Evolutionary conservation across 805 yeast species (phyloP).

Genomic region (Brettanomyces sp.): DNA sequence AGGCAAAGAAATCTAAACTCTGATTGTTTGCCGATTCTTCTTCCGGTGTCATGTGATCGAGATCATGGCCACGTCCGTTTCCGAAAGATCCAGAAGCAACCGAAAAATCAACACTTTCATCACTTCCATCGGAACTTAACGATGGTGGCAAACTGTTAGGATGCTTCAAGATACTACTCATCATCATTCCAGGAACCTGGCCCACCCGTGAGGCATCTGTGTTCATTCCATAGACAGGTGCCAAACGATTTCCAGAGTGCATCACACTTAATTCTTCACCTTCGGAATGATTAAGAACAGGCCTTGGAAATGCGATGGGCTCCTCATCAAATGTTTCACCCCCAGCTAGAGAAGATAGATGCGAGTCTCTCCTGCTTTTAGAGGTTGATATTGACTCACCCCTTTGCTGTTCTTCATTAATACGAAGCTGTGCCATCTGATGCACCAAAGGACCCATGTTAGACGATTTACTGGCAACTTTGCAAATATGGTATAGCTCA

Average conservation of each 20-base stretch:
- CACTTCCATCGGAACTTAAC: conserved; percentile 25
- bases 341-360: too few relatives aligned
- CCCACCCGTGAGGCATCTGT: too few relatives aligned
- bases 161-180: conserved; percentile 24
- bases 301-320: too few relatives aligned
- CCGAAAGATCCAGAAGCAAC: background rate
- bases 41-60: background rate
- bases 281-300: too few relatives aligned
- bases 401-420: background rate
- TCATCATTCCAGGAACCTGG: conserved; percentile 4
- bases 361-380: background rate
- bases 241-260: too few relatives aligned
- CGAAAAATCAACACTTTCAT: conserved; percentile 9
- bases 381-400: background rate
- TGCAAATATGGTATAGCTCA: conserved; percentile 56
- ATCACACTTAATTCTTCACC: too few relatives aligned
- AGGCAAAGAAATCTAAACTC: conserved; percentile 4
- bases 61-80: too few relatives aligned
- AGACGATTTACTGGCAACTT: conserved; percentile 41
- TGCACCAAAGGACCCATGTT: conserved; percentile 15
- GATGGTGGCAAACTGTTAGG: conserved; percentile 30
- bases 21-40: background rate
- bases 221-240: too few relatives aligned
- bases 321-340: too few relatives aligned
- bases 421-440: background rate